Conservation (phyloP, 1,139 yeast genomes). For the Taiozyma onychis region DNA sequence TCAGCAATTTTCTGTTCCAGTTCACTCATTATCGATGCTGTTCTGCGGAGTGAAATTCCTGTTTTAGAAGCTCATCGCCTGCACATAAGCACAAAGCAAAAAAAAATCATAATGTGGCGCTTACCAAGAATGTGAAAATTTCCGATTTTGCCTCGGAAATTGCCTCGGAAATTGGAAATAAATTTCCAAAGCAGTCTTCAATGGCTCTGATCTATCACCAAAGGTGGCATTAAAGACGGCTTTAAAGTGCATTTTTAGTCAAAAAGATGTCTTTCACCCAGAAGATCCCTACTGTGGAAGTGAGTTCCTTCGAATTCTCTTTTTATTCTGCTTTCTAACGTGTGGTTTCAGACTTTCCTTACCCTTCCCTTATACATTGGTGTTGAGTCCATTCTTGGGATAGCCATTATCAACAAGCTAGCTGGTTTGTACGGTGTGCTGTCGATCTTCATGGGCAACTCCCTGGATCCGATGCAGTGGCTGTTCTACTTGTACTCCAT, state of each 20-base stretch:
- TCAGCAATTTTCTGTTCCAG: conserved; percentile 7
- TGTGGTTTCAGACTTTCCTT: background rate
- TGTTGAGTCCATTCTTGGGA: conserved; percentile 75
- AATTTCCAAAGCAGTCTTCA: too few species aligned
- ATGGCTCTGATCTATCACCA: background rate
- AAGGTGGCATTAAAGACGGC: background rate
- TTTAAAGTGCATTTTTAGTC: background rate
- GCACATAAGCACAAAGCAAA: background rate
- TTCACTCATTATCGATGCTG: background rate
- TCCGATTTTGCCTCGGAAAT: background rate
- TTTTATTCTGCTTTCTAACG: background rate
- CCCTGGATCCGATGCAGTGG: conserved; percentile 82
- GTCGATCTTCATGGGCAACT: conserved; percentile 86
- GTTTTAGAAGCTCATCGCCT: conserved; percentile 7
- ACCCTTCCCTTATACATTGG: conserved; percentile 78
- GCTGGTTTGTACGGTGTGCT: conserved; percentile 85
- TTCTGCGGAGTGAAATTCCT: background rate
- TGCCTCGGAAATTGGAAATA: too few species aligned
- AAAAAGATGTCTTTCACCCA: background rate
- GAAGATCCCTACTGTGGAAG: conserved; percentile 8
- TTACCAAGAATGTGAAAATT: background rate
- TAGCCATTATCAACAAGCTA: conserved; percentile 80
- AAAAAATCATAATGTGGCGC: background rate
- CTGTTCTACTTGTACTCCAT: conserved; percentile 65
- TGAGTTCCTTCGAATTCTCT: background rate